Evolutionary conservation across 2,329 filamentous ascomycete genomes (phyloP).

Genomic region (Fusarium anthophilum): DNA sequence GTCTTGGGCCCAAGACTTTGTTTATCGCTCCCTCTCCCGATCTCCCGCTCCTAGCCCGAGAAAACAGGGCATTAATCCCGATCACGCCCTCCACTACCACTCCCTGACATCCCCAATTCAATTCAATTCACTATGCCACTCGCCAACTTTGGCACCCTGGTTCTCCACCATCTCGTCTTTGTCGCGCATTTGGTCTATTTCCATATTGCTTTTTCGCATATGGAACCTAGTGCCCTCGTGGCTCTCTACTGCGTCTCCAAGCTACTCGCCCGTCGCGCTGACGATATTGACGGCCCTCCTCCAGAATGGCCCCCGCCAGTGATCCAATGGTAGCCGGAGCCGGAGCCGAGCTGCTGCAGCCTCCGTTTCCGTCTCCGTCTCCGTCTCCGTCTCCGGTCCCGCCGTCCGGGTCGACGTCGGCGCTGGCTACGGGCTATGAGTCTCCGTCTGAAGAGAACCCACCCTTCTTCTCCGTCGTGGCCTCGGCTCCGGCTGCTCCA

Average conservation of each 20-base stretch:
- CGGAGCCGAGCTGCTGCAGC: conserved; percentile 5
- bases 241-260: conserved; percentile 60
- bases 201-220: conserved; percentile 59
- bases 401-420: neutral
- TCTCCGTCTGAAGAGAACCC: conserved; percentile 50
- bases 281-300: conserved; percentile 55
- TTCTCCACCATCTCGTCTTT: conserved; percentile 63
- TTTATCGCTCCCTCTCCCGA: neutral
- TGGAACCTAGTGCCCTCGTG: conserved; percentile 58
- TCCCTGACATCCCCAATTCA: neutral
- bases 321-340: conserved; percentile 43
- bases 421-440: conserved; percentile 46
- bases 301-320: conserved; percentile 49
- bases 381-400: neutral
- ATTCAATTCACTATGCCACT: conserved; percentile 55
- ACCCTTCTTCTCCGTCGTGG: conserved; percentile 39
- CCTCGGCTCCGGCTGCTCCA: conserved; percentile 13
- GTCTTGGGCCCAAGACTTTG: neutral
- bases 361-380: neutral
- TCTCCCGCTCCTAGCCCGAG: neutral
- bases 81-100: neutral
- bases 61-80: conserved; percentile 11
- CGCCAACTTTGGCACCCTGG: conserved; percentile 60
- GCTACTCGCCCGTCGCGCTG: conserved; percentile 57
- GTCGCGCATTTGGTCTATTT: conserved; percentile 64